phyloP scores from a whole-genome alignment of 1,139 yeast species.

The Diutina sp. region DNA sequence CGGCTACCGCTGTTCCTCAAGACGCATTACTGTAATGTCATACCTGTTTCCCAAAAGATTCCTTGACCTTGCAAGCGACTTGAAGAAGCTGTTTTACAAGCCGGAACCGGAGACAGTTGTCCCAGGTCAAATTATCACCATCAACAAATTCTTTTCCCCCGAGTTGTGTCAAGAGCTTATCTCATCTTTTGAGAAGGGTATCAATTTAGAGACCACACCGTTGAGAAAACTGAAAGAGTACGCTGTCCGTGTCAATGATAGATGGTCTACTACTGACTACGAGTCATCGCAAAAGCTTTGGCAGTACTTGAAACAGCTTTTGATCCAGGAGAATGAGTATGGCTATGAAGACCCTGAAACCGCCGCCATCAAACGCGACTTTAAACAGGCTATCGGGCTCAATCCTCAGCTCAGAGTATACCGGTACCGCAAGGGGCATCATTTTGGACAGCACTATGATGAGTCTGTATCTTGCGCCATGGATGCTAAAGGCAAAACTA shows the following conservation, averaged over 20 bases:
- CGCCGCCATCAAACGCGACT: constrained; percentile 13
- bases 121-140: constrained; percentile 33
- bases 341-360: constrained; percentile 17
- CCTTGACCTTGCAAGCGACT: constrained; percentile 10
- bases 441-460: constrained; percentile 53
- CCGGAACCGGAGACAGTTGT: constrained; percentile 21
- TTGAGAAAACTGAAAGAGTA: constrained; percentile 36
- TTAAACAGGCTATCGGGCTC: constrained; percentile 32
- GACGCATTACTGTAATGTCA: neutral
- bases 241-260: constrained; percentile 49
- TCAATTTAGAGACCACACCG: constrained; percentile 36
- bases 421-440: constrained; percentile 45
- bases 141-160: constrained; percentile 29
- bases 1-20: no score
- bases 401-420: constrained; percentile 48
- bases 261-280: constrained; percentile 29
- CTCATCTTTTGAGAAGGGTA: constrained; percentile 16
- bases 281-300: constrained; percentile 30
- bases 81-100: constrained; percentile 16
- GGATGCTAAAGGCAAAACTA: constrained; percentile 10
- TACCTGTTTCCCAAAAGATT: constrained; percentile 20
- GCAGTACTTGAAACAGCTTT: constrained; percentile 23
- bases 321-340: constrained; percentile 17
- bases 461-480: constrained; percentile 34
- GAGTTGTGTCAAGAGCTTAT: constrained; percentile 34